Evolutionary conservation across 1,284 basidiomycete genomes (phyloP).

Genomic region (Mycosarcoma maydis): DNA sequence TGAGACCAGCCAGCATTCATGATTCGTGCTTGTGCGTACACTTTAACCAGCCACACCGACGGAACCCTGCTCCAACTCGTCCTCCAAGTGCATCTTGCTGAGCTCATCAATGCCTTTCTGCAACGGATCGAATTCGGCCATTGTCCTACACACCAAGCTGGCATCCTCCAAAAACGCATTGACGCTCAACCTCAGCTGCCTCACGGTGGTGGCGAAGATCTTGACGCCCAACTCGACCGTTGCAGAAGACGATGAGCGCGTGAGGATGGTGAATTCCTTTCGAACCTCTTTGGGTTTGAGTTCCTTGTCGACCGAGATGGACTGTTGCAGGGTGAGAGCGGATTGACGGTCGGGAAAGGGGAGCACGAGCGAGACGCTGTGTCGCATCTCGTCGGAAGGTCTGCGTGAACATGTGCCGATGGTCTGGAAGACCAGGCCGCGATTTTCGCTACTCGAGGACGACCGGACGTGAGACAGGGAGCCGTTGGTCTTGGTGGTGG

Average conservation of each 20-base stretch:
- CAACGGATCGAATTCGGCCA: slow-evolving; percentile 50
- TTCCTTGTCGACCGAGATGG: slow-evolving; percentile 55
- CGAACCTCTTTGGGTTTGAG: slow-evolving; percentile 56
- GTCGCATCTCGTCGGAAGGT: slow-evolving; percentile 32
- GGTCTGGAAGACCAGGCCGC: slow-evolving; percentile 34
- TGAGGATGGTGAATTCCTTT: slow-evolving; percentile 41
- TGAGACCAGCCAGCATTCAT: no score
- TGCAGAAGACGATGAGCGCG: slow-evolving; percentile 1
- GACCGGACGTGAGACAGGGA: slow-evolving; percentile 7
- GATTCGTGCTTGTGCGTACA: no score
- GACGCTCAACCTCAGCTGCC: slow-evolving; percentile 53
- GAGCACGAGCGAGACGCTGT: slow-evolving; percentile 49
- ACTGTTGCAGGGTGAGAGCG: slow-evolving; percentile 39
- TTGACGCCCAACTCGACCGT: slow-evolving; percentile 41
- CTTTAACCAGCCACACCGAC: slow-evolving; percentile 50
- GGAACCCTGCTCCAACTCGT: slow-evolving; percentile 53
- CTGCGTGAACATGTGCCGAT: slow-evolving; percentile 36
- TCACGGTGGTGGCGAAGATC: slow-evolving; percentile 55
- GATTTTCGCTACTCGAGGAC: slow-evolving; percentile 5
- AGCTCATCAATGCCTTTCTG: slow-evolving; percentile 29
- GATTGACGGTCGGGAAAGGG: slow-evolving; percentile 44
- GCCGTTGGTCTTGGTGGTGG: background rate
- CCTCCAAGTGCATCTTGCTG: slow-evolving; percentile 28
- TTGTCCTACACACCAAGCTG: slow-evolving; percentile 49
- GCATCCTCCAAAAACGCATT: slow-evolving; percentile 59